Percentiles rank a stretch among this genome's conserved stretches.
These are phyloP conservation scores for Solanum lycopersicoides DNA, from an alignment of 257 asterid species.

Conservation along the genomic window DNA sequence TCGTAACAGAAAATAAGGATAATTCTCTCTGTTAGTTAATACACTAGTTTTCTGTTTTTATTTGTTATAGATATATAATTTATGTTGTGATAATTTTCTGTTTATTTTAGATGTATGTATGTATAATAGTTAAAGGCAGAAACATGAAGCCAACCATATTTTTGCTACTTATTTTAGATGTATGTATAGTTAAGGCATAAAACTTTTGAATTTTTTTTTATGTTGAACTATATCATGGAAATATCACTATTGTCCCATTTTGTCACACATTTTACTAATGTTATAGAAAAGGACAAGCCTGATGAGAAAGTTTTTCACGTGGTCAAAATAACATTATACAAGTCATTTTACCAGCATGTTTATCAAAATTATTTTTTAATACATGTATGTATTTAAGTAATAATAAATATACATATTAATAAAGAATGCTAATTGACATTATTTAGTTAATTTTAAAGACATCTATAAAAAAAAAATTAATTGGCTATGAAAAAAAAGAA, in stretches of 20 bases:
- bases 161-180: background rate
- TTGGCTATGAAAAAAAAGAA: too few species aligned
- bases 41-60: background rate
- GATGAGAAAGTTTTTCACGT: background rate
- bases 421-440: too few species aligned
- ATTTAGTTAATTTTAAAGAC: too few species aligned
- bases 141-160: background rate
- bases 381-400: too few species aligned
- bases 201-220: too few species aligned
- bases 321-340: background rate
- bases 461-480: too few species aligned
- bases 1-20: background rate
- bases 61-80: background rate
- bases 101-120: background rate
- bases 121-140: background rate
- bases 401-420: too few species aligned
- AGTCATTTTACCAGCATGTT: background rate
- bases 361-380: background rate
- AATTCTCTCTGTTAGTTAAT: background rate
- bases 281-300: background rate
- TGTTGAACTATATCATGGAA: background rate
- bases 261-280: background rate
- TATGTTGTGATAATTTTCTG: background rate
- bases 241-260: background rate
- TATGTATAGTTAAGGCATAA: too few species aligned